Evolutionary conservation across 805 yeast species (phyloP), one percentile per base, ranked within the genome.

Genomic region (Komagataella pseudopastoris): DNA sequence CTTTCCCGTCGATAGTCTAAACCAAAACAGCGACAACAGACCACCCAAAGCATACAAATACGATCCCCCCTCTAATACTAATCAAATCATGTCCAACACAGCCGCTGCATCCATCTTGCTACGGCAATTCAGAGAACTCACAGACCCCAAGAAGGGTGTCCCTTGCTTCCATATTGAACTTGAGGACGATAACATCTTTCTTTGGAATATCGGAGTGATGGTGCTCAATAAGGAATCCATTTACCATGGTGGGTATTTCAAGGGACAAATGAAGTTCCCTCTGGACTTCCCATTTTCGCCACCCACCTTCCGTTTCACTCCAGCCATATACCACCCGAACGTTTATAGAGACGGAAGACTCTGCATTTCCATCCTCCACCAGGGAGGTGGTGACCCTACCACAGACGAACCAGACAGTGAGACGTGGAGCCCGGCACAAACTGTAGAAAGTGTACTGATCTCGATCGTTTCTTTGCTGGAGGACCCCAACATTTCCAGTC

Each of bases 221-320:
- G 95, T 91, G 10, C 76, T 88, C 51, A 85, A 86, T 67, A 82
- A 85, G 59, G 96, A 88, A 56, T 88, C 96, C 14, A 82, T 85
- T 56, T 91, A 88, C 68, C 88, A 90, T 62, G 97, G 97, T 47
- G 97, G 97, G 12, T 91, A 86, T 67, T 85, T 91, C 70, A 87
- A 81, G 63, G 96, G 96, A 20, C 95, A 88, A 64, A 88, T 91
- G 96, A 77, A 83, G 58, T 91, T 91, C 69, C 98, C 98, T 5
- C 68, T 73, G 20, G 96, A 89, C 66, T 91, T 83, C 69, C 99
- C 98, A 3, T 91, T 79, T 63, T 72, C 87, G 20, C 99, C 99
- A 24, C 99, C 98, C 46, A 80, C 85, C 44, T 91, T 89, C 71
- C 75, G 95, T 59, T 91, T 91, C 72, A 83, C 91, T 6, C 96